Conservation (phyloP, 2,329 filamentous ascomycete species). For the Talaromyces marneffei region DNA sequence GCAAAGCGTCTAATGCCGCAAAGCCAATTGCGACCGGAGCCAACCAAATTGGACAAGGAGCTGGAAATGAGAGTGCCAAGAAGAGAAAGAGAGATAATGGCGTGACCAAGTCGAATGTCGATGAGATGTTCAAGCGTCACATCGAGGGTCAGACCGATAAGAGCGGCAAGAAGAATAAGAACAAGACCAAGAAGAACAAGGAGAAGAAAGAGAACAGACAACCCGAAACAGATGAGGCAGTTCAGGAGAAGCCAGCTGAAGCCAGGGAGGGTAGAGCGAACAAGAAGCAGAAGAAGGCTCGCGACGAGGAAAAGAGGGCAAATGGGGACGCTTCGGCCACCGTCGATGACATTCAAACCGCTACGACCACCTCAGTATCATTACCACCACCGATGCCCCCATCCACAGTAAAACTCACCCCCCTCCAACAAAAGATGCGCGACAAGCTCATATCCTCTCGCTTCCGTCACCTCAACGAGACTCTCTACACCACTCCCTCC, state of each 20-base stretch:
- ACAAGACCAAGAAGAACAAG: conserved; percentile 27
- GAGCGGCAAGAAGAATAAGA: conserved; percentile 20
- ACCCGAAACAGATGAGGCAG: conserved; percentile 19
- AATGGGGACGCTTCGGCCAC: conserved; percentile 12
- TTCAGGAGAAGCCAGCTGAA: conserved; percentile 17
- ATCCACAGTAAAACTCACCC: conserved; percentile 64
- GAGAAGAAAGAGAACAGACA: conserved; percentile 19
- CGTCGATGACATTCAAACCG: neutral
- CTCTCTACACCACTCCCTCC: conserved; percentile 88
- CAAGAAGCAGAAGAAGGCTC: conserved; percentile 16
- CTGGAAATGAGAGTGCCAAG: conserved; percentile 32
- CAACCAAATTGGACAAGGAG: conserved; percentile 18
- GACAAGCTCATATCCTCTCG: conserved; percentile 91
- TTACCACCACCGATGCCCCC: conserved; percentile 38
- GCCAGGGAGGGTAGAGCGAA: conserved; percentile 19
- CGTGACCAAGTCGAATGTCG: conserved; percentile 66
- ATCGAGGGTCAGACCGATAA: conserved; percentile 58
- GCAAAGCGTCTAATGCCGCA: neutral
- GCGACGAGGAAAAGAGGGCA: conserved; percentile 14
- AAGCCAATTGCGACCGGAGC: neutral
- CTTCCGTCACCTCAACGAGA: conserved; percentile 96
- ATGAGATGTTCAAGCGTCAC: conserved; percentile 70
- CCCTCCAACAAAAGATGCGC: conserved; percentile 88
- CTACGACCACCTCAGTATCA: conserved; percentile 14
- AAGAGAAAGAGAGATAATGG: conserved; percentile 46